Conservation (phyloP, 768 basidiomycete species). For the Rhodosporidiobolus sp. region DNA sequence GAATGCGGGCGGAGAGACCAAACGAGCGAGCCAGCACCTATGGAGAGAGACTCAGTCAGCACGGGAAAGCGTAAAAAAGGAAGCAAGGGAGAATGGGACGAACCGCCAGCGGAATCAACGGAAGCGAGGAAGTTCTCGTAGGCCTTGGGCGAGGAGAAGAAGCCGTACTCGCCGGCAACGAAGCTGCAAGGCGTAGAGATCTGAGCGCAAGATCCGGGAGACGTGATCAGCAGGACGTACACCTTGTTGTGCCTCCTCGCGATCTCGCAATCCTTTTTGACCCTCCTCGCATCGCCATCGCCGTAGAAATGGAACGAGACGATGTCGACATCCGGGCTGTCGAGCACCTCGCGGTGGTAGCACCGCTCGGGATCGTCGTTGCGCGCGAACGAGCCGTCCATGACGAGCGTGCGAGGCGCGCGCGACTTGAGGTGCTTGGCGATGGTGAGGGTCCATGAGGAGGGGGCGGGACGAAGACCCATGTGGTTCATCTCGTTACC, state of each 20-base stretch:
- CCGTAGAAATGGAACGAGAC: slow-evolving; percentile 29
- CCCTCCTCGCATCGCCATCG: slow-evolving; percentile 37
- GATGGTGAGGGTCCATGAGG: slow-evolving; percentile 41
- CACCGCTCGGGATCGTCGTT: slow-evolving; percentile 36
- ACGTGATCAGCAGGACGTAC: slow-evolving; percentile 2
- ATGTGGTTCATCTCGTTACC: slow-evolving; percentile 43
- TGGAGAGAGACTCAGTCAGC: not conserved
- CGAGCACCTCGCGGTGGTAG: slow-evolving; percentile 40
- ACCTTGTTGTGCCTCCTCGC: slow-evolving; percentile 40
- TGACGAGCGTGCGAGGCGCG: slow-evolving; percentile 42
- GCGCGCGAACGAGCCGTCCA: slow-evolving; percentile 43
- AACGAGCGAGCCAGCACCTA: slow-evolving; percentile 41
- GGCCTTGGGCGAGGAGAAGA: slow-evolving; percentile 32
- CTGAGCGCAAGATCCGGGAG: no score
- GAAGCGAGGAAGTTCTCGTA: slow-evolving; percentile 37
- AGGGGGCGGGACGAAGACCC: slow-evolving; percentile 39
- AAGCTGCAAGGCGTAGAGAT: slow-evolving; percentile 17
- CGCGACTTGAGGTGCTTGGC: slow-evolving; percentile 42
- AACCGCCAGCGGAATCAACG: slow-evolving; percentile 36
- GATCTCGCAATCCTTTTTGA: slow-evolving; percentile 41
- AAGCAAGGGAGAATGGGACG: not conserved
- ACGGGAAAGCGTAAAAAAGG: not conserved
- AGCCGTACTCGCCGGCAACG: slow-evolving; percentile 45
- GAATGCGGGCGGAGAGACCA: slow-evolving; percentile 44
- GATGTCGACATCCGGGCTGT: slow-evolving; percentile 35